These are phyloP conservation scores for Globisporangium uncinulatum DNA, from an alignment of 352 stramenopile species.

Conservation along the genomic window DNA sequence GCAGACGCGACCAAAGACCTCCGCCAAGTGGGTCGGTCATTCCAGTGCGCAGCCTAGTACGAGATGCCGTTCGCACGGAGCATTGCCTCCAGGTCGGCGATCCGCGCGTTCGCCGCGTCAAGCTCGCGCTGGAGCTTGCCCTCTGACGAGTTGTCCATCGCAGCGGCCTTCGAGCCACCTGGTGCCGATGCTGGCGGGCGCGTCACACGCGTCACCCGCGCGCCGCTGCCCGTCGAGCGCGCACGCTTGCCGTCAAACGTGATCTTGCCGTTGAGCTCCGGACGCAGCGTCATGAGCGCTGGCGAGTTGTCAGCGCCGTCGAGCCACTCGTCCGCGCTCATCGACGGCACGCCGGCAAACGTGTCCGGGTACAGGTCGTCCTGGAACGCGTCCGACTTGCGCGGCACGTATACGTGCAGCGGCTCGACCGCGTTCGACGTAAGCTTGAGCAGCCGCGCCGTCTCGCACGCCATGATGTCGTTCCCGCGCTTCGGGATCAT, in stretches of 20 bases:
- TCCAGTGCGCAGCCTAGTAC: constrained; percentile 28
- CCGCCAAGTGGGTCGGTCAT: too few species aligned
- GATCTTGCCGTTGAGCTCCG: constrained; percentile 80
- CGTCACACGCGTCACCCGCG: constrained; percentile 38
- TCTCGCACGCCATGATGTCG: constrained; percentile 98
- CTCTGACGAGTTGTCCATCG: constrained; percentile 37
- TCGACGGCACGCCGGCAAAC: constrained; percentile 91
- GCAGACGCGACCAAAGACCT: background rate
- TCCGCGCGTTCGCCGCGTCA: constrained; percentile 75
- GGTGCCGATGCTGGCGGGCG: constrained; percentile 18
- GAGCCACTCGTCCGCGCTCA: constrained; percentile 96
- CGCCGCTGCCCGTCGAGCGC: constrained; percentile 25
- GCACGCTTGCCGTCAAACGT: constrained; percentile 81
- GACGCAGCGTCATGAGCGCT: constrained; percentile 91
- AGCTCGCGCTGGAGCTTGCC: constrained; percentile 72
- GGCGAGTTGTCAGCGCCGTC: constrained; percentile 92
- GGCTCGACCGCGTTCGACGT: constrained; percentile 96
- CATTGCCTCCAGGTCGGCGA: constrained; percentile 70
- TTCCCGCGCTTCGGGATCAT: constrained; percentile 98
- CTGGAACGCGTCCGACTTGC: constrained; percentile 99
- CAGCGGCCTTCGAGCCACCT: constrained; percentile 11
- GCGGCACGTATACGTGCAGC: constrained; percentile 94
- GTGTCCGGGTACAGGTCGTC: constrained; percentile 99
- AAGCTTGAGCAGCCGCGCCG: constrained; percentile 93
- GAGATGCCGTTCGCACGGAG: constrained; percentile 61